Percentiles rank a stretch among this genome's conserved stretches.
phyloP scores from a whole-genome alignment of 2,329 filamentous ascomycete genomes.

The Fragosphaeria purpurea region DNA sequence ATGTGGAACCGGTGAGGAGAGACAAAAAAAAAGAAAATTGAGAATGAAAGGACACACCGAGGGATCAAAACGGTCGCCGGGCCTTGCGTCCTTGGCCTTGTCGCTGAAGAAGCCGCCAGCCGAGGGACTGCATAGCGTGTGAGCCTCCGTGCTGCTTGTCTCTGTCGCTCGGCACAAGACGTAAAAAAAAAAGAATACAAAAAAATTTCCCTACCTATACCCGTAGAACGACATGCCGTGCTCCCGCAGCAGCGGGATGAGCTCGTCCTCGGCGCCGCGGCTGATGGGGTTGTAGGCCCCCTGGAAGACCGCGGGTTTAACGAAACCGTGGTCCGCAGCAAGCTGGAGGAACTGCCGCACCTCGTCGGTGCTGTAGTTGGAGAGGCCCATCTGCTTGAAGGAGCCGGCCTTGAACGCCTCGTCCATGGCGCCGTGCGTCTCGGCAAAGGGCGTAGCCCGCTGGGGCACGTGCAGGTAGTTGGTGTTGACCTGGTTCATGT shows the following conservation, averaged over 20 bases:
- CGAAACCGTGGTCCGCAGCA: conserved; percentile 23
- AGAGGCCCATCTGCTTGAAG: conserved; percentile 29
- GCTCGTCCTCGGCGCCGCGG: conserved; percentile 23
- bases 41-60: conserved; percentile 11
- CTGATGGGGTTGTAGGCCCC: conserved; percentile 29
- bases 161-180: too few relatives aligned
- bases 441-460: conserved; percentile 27
- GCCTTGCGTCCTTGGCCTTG: conserved; percentile 5
- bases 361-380: conserved; percentile 28
- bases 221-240: conserved; percentile 26
- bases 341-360: conserved; percentile 26
- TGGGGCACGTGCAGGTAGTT: conserved; percentile 34
- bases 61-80: conserved; percentile 17
- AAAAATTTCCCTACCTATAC: conserved; percentile 18
- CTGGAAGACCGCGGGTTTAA: conserved; percentile 29
- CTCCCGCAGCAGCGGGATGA: conserved; percentile 27
- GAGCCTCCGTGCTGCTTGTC: too few relatives aligned
- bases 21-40: too few relatives aligned
- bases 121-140: neutral
- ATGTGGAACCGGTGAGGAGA: too few relatives aligned
- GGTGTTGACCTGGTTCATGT: conserved; percentile 19
- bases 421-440: conserved; percentile 27
- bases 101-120: conserved; percentile 13
- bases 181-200: too few relatives aligned
- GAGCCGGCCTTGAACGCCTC: conserved; percentile 25